Evolutionary conservation across 345 rosid genomes (phyloP).

Genomic region (Raphanus raphanistrum): DNA sequence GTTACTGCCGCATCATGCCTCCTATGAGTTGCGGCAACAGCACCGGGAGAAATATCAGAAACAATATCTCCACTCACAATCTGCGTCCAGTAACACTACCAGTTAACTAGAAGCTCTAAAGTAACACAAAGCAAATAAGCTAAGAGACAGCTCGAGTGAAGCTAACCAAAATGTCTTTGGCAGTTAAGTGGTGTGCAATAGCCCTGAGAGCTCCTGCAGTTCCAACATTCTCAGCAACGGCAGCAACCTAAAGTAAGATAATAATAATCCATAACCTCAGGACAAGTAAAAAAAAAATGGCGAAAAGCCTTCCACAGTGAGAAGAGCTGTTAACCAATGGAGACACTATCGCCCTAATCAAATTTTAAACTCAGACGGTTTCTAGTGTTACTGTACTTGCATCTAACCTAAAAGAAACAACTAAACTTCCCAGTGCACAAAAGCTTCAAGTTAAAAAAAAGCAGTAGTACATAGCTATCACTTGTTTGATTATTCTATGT

Average conservation of each 20-base stretch:
- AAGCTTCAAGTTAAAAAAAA: not conserved
- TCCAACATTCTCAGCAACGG: conserved; percentile 89
- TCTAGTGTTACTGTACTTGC: conserved; percentile 1
- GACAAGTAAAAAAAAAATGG: no score
- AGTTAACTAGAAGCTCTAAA: conserved; percentile 16
- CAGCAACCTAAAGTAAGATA: conserved; percentile 62
- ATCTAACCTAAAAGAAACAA: not conserved
- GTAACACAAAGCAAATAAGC: not conserved
- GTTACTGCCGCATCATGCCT: conserved; percentile 87
- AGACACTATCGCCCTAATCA: not conserved
- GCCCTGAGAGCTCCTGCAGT: conserved; percentile 95
- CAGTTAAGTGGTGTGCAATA: conserved; percentile 79
- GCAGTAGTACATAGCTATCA: not conserved
- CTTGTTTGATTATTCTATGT: not conserved
- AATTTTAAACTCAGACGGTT: not conserved
- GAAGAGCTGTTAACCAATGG: not conserved
- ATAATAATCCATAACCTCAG: no score
- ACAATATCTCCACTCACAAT: conserved; percentile 97
- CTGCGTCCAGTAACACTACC: conserved; percentile 44
- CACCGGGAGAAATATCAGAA: conserved; percentile 93
- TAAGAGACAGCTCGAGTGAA: conserved; percentile 15
- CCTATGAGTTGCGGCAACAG: conserved; percentile 88
- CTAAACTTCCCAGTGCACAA: not conserved
- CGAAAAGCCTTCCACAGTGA: not conserved
- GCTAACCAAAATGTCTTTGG: conserved; percentile 86